A percentile compares a stretch with the other conserved stretches of the same genome.
Evolutionary conservation across 1,284 basidiomycete genomes (phyloP).

Genomic region (Ustilago tritici): DNA sequence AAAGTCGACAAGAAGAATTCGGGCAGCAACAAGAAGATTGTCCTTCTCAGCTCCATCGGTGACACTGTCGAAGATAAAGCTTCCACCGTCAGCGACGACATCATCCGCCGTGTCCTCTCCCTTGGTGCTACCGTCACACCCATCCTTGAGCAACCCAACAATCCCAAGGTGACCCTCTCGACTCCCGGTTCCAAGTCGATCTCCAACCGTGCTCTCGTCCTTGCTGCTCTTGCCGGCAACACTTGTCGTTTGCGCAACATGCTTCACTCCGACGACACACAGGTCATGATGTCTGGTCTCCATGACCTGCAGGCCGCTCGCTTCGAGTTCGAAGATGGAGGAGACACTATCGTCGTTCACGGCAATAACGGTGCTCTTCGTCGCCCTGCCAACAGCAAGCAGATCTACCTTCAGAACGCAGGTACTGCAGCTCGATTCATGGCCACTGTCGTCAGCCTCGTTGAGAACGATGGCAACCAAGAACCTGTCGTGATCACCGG

Average conservation of each 20-base stretch:
- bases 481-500: conserved; percentile 80
- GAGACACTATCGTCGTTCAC: conserved; percentile 90
- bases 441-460: conserved; percentile 90
- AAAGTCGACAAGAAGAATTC: conserved; percentile 98
- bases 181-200: conserved; percentile 98
- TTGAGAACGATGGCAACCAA: conserved; percentile 42
- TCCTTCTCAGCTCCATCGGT: conserved; percentile 89
- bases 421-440: conserved; percentile 98
- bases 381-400: conserved; percentile 74
- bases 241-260: conserved; percentile 90
- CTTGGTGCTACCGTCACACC: conserved; percentile 72
- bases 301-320: conserved; percentile 81
- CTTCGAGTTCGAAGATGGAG: conserved; percentile 91
- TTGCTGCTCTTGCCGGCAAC: conserved; percentile 90
- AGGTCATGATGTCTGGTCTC: conserved; percentile 97
- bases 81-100: conserved; percentile 76
- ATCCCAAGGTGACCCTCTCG: conserved; percentile 78
- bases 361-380: conserved; percentile 84
- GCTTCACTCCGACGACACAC: conserved; percentile 96
- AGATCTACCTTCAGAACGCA: conserved; percentile 95
- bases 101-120: conserved; percentile 73
- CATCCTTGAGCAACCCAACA: conserved; percentile 42
- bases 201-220: conserved; percentile 92
- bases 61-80: conserved; percentile 92
- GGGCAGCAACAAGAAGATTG: conserved; percentile 88